A percentile compares a stretch with the other conserved stretches of the same genome.
Evolutionary conservation across 345 rosid species (phyloP).

Genomic region (Citrus sp.): DNA sequence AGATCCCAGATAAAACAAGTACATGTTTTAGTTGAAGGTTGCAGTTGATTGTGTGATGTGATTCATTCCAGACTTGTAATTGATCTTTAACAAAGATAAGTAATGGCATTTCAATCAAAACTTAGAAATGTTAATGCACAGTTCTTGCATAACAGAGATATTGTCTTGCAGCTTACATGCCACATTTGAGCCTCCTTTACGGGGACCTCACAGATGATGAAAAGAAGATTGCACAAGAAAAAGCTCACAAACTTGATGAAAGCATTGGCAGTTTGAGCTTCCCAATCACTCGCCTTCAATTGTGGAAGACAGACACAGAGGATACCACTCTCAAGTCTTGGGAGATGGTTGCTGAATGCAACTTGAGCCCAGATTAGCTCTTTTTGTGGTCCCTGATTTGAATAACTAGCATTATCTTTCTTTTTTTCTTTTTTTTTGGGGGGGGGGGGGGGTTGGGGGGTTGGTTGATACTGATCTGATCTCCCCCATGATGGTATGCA

Average conservation of each 20-base stretch:
- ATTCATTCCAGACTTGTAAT: not conserved
- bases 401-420: not conserved
- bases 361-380: constrained; percentile 36
- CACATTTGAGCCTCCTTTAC: constrained; percentile 78
- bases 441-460: too few species aligned
- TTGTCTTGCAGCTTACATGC: constrained; percentile 70
- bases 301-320: constrained; percentile 62
- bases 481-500: not conserved
- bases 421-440: not conserved
- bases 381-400: not conserved
- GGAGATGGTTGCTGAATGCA: constrained; percentile 63
- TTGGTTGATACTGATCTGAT: too few species aligned
- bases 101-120: not conserved
- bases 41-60: not conserved
- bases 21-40: not conserved
- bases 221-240: constrained; percentile 71
- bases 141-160: not conserved
- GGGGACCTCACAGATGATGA: constrained; percentile 69
- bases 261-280: constrained; percentile 46
- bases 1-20: not conserved
- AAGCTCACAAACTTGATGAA: constrained; percentile 48
- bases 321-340: constrained; percentile 71
- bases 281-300: constrained; percentile 47
- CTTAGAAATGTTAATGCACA: not conserved
- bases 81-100: not conserved